Conservation (phyloP, 2,329 filamentous ascomycete genomes). For the Colletotrichum simmondsii region DNA sequence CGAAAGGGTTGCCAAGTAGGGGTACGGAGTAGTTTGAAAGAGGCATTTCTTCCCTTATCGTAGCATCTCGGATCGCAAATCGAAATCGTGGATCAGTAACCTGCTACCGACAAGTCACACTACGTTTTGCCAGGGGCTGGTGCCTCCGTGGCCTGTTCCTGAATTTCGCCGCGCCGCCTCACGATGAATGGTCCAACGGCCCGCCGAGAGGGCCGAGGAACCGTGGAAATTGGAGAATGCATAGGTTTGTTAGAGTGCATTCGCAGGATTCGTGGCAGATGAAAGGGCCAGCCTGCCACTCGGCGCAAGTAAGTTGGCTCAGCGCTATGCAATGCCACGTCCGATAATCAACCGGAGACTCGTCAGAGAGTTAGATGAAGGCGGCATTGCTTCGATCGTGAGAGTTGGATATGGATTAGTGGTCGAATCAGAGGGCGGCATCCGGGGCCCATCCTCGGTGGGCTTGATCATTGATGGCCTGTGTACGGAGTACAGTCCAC, state of each 20-base stretch:
- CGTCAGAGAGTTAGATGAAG: conserved; percentile 17
- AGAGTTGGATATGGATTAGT: not conserved
- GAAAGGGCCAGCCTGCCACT: conserved; percentile 4
- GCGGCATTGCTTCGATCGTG: conserved; percentile 5
- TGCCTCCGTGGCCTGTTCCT: conserved; percentile 29
- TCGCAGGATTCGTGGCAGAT: not conserved
- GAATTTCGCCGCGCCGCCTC: conserved; percentile 21
- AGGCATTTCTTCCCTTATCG: conserved; percentile 28
- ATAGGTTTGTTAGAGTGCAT: not conserved
- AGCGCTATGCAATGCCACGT: conserved; percentile 11
- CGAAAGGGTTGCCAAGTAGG: not conserved
- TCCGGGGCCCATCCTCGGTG: conserved; percentile 19
- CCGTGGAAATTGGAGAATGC: not conserved
- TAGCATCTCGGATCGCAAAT: conserved; percentile 19
- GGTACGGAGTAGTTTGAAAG: not conserved
- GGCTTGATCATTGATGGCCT: not conserved
- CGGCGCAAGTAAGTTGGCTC: not conserved
- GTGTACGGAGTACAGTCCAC: not conserved
- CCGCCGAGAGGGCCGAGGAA: conserved; percentile 20
- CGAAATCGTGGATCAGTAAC: conserved; percentile 22
- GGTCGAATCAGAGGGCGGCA: conserved; percentile 17
- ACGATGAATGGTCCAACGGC: conserved; percentile 19
- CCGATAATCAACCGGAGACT: conserved; percentile 14
- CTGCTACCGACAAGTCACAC: conserved; percentile 15
- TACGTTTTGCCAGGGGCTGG: conserved; percentile 3